phyloP scores from a whole-genome alignment of 192 early-diverging fungal genomes.

The Linderina pennispora region DNA sequence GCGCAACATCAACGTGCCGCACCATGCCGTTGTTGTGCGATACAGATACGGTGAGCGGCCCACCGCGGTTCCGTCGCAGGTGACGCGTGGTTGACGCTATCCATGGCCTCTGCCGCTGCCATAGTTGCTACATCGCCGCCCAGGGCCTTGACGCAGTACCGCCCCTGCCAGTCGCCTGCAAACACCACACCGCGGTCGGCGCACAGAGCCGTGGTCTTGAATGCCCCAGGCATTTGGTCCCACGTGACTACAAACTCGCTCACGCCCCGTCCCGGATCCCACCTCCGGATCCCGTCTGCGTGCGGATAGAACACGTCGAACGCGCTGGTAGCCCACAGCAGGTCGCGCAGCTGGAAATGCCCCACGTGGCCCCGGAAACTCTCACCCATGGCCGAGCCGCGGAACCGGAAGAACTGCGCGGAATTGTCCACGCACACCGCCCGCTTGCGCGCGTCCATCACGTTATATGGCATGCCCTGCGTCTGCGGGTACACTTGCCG shows the following conservation, averaged over 20 bases:
- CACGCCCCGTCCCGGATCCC: slow-evolving; percentile 28
- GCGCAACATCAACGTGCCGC: slow-evolving; percentile 10
- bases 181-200: slow-evolving; percentile 29
- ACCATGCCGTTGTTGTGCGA: slow-evolving; percentile 28
- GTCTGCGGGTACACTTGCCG: slow-evolving; percentile 39
- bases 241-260: slow-evolving; percentile 14
- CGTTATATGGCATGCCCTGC: slow-evolving; percentile 43
- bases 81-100: slow-evolving; percentile 37
- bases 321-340: slow-evolving; percentile 39
- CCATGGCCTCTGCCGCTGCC: too few relatives aligned
- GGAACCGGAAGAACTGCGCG: slow-evolving; percentile 15
- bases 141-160: slow-evolving; percentile 19
- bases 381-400: slow-evolving; percentile 21
- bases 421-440: slow-evolving; percentile 8
- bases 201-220: slow-evolving; percentile 28
- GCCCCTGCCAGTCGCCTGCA: slow-evolving; percentile 33
- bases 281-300: slow-evolving; percentile 18
- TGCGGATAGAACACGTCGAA: slow-evolving; percentile 41
- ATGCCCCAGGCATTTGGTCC: slow-evolving; percentile 10
- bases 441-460: slow-evolving; percentile 14
- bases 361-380: slow-evolving; percentile 20
- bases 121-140: slow-evolving; percentile 2
- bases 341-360: slow-evolving; percentile 45
- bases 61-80: too few relatives aligned
- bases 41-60: slow-evolving; percentile 7